Conservation (phyloP, 2,329 filamentous ascomycete species). For the Claviceps maximensis region DNA sequence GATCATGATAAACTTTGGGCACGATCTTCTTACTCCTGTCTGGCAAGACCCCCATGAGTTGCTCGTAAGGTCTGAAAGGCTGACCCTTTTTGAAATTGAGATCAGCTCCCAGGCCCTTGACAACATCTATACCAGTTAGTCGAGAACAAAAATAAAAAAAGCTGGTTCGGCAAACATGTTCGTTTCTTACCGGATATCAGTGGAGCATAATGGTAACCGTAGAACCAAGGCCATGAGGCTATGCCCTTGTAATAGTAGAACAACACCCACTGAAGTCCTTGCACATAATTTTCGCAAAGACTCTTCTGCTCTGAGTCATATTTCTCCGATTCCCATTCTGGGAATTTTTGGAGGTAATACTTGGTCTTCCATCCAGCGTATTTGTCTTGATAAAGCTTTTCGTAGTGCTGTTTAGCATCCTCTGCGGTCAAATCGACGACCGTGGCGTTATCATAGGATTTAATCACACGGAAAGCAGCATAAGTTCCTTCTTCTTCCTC, state of each 20-base stretch:
- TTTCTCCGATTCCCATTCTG: slow-evolving; percentile 70
- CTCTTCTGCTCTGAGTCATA: slow-evolving; percentile 62
- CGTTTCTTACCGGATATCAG: slow-evolving; percentile 64
- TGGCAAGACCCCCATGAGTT: slow-evolving; percentile 94
- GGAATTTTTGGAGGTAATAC: slow-evolving; percentile 82
- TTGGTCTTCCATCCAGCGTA: slow-evolving; percentile 89
- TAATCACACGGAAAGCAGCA: slow-evolving; percentile 74
- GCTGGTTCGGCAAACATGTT: neutral
- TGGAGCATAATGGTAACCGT: slow-evolving; percentile 89
- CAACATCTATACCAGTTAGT: slow-evolving; percentile 52
- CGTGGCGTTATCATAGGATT: slow-evolving; percentile 80
- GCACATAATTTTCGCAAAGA: slow-evolving; percentile 90
- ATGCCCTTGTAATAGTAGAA: slow-evolving; percentile 98
- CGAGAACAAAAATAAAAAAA: slow-evolving; percentile 6
- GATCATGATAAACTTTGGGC: slow-evolving; percentile 68
- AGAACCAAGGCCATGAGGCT: slow-evolving; percentile 98
- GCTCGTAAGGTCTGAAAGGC: slow-evolving; percentile 88
- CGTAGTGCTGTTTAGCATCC: slow-evolving; percentile 64
- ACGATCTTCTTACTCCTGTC: slow-evolving; percentile 97
- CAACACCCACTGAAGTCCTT: slow-evolving; percentile 94
- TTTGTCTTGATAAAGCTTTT: slow-evolving; percentile 79
- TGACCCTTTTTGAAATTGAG: slow-evolving; percentile 89
- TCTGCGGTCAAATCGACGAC: slow-evolving; percentile 68
- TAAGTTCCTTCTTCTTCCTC: slow-evolving; percentile 57
- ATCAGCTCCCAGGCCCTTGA: slow-evolving; percentile 73